Evolutionary conservation across 257 asterid genomes (phyloP), one percentile per base, ranked within the genome.

Genomic region (Solanum pinnatisectum): DNA sequence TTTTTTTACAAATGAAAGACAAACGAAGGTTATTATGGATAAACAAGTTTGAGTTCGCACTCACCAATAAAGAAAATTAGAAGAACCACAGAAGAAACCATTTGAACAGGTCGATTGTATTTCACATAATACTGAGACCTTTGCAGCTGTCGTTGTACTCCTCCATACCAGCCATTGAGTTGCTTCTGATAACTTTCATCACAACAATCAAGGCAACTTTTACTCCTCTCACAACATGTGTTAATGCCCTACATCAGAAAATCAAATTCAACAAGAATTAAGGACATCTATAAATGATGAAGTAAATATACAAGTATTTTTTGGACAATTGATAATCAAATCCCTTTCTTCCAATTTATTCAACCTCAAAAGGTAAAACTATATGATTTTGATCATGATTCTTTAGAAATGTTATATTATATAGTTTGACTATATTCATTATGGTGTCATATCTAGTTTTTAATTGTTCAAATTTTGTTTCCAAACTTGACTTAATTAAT

Each of bases 111-210:
- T 84, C 98, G 94, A 91, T 92, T 93, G 87, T 96, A 96, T 87
- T 93, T 98, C 92, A 96, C 89, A 74, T 92, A 92, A 90, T 97
- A 95, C 89, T 97, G 99, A 74, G 98, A 95, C 91, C 99, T 94
- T 91, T 93, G 99, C 87, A 96, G 91, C 90, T 92, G 98, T 90
- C 99, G 94, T 89, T 93, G 96, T 63, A 94, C 87, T 78, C 94
- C 87, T 86, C 99, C 98, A 85, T 90, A 92, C 99, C 99, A 96
- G 73, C 99, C 96, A 87, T 94, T 68, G 67, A 95, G 87, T 70
- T 96, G 98, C 89, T 95, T 97, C 88, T 94, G 94, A 88, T 91
- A 95, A 68, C 89, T 92, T 65, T 94, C 93, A 87, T 93, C 94
- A 78, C 95, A 92, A 82, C 96, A 95, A 33, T 92, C 95, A 2